These are phyloP conservation scores for Trypanosoma conorhini DNA, from an alignment of 208 protist species.

Conservation along the genomic window DNA sequence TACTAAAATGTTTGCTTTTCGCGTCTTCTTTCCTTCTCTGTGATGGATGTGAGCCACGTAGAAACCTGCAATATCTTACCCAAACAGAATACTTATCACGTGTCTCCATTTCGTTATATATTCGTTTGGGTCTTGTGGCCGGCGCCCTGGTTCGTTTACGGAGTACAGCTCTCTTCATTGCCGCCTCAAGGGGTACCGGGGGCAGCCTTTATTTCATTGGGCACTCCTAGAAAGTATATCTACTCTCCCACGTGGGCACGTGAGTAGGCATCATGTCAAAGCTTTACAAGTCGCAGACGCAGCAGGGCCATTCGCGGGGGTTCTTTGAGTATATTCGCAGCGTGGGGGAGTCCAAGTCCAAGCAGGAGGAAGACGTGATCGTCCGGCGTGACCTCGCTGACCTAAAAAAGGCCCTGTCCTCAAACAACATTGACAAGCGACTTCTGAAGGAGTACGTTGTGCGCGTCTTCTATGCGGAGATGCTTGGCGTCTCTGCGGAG, in stretches of 20 bases:
- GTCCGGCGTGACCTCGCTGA: slow-evolving; percentile 60
- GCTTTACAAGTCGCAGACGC: slow-evolving; percentile 38
- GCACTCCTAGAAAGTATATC: slow-evolving; percentile 1
- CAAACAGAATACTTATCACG: too few relatives aligned
- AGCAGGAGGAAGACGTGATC: slow-evolving; percentile 81
- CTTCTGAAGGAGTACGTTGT: slow-evolving; percentile 87
- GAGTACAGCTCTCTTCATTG: neutral
- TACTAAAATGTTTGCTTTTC: neutral
- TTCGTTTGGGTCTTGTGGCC: neutral
- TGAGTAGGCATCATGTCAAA: slow-evolving; percentile 38
- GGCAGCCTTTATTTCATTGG: neutral
- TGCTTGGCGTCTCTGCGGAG: slow-evolving; percentile 91
- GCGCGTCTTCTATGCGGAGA: slow-evolving; percentile 95
- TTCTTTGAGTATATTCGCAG: slow-evolving; percentile 75
- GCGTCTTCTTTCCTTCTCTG: neutral
- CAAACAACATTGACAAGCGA: slow-evolving; percentile 32
- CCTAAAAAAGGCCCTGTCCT: slow-evolving; percentile 41
- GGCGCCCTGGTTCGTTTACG: neutral
- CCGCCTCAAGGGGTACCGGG: neutral
- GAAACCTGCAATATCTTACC: too few relatives aligned
- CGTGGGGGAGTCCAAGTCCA: slow-evolving; percentile 71
- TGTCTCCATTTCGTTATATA: neutral
- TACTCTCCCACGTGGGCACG: neutral
- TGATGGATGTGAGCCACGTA: too few relatives aligned
- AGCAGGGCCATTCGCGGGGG: slow-evolving; percentile 47